A percentile compares a stretch with the other conserved stretches of the same genome.
Evolutionary conservation across 768 basidiomycete species (phyloP).

Genomic region (Cubamyces lactineus): DNA sequence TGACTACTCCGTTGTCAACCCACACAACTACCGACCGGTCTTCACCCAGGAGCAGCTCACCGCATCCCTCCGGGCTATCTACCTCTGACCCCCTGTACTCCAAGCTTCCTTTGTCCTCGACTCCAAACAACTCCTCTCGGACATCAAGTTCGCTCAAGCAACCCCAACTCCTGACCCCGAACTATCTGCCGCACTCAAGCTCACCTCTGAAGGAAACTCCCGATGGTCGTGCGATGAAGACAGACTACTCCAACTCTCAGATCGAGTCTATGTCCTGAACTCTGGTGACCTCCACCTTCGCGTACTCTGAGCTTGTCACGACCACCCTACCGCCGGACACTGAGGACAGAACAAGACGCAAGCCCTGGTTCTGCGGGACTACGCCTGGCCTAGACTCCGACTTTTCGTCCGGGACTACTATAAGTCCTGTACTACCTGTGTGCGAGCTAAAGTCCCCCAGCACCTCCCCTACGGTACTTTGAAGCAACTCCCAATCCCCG

Average conservation of each 20-base stretch:
- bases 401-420: constrained; percentile 35
- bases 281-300: constrained; percentile 28
- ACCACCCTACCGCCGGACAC: constrained; percentile 36
- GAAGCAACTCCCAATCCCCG: constrained; percentile 3
- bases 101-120: constrained; percentile 26
- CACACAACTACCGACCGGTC: constrained; percentile 25
- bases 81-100: constrained; percentile 22
- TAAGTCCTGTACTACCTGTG: constrained; percentile 32
- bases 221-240: constrained; percentile 1
- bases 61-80: constrained; percentile 26
- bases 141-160: constrained; percentile 19
- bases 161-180: neutral
- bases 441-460: constrained; percentile 24
- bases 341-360: constrained; percentile 32
- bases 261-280: constrained; percentile 29
- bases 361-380: constrained; percentile 30
- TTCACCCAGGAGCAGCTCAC: constrained; percentile 28
- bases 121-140: constrained; percentile 25
- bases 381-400: constrained; percentile 34
- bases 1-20: constrained; percentile 26
- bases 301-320: constrained; percentile 33
- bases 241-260: constrained; percentile 19
- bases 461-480: constrained; percentile 30
- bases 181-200: constrained; percentile 1
- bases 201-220: constrained; percentile 2